Conservation (phyloP, 2,329 filamentous ascomycete species). For the Trichoderma harzianum region DNA sequence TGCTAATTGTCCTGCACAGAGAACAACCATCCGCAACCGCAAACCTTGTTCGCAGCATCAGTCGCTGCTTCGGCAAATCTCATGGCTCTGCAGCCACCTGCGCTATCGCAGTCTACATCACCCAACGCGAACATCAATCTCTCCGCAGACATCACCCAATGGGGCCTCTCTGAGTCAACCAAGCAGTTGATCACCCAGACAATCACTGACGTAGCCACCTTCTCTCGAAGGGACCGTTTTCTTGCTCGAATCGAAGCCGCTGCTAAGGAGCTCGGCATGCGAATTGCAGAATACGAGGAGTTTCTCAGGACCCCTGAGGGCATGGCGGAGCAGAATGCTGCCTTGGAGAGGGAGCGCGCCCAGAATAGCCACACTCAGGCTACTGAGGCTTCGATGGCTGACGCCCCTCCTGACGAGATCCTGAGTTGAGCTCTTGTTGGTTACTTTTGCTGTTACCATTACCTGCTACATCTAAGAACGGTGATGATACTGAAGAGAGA, state of each 20-base stretch:
- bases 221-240: slow-evolving; percentile 43
- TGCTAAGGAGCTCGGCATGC: slow-evolving; percentile 53
- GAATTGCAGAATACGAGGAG: slow-evolving; percentile 51
- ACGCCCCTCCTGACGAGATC: slow-evolving; percentile 8
- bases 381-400: slow-evolving; percentile 15
- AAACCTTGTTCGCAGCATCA: slow-evolving; percentile 26
- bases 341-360: slow-evolving; percentile 25
- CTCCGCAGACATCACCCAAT: slow-evolving; percentile 36
- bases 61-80: slow-evolving; percentile 21
- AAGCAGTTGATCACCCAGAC: slow-evolving; percentile 34
- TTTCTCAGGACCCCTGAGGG: slow-evolving; percentile 30
- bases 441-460: background rate
- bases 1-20: slow-evolving; percentile 31
- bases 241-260: slow-evolving; percentile 52
- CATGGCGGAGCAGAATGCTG: slow-evolving; percentile 27
- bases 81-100: background rate
- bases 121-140: background rate
- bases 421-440: background rate
- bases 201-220: slow-evolving; percentile 43
- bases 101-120: background rate
- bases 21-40: slow-evolving; percentile 42
- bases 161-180: slow-evolving; percentile 25
- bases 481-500: background rate
- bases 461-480: background rate
- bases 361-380: slow-evolving; percentile 7